A percentile compares a stretch with the other conserved stretches of the same genome.
phyloP scores from a whole-genome alignment of 371 early-diverging fungal species.

The Choanephora cucurbitarum region DNA sequence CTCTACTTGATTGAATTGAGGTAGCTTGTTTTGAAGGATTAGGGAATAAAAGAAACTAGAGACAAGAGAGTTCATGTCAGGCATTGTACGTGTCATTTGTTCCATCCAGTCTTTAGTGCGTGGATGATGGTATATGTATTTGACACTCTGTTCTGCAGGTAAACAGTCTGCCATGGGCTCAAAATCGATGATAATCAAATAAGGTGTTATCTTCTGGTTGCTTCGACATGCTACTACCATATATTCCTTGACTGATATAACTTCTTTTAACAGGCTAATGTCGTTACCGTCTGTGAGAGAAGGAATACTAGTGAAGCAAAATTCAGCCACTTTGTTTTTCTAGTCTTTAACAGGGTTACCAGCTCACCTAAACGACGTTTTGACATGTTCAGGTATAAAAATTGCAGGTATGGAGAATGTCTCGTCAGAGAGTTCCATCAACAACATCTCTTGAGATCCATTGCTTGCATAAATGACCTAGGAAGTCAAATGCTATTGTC shows the following conservation, averaged over 20 bases:
- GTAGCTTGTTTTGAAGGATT: background rate
- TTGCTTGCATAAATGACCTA: background rate
- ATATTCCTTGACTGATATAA: background rate
- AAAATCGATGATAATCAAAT: background rate
- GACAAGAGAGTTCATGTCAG: background rate
- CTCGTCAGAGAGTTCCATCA: background rate
- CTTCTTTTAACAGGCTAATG: background rate
- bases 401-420: background rate
- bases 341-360: too few relatives aligned
- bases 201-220: background rate
- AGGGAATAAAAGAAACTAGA: background rate
- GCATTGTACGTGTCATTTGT: background rate
- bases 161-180: background rate
- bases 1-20: background rate
- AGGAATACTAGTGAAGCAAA: background rate
- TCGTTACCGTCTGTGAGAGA: background rate
- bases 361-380: background rate
- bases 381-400: background rate
- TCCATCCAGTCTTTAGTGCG: background rate
- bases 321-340: too few relatives aligned
- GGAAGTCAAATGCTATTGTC: too few relatives aligned
- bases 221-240: background rate
- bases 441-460: background rate
- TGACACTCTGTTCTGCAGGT: background rate
- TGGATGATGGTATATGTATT: too few relatives aligned